Evolutionary conservation across 371 early-diverging fungal species (phyloP).

Genomic region (Mortierella sp.): DNA sequence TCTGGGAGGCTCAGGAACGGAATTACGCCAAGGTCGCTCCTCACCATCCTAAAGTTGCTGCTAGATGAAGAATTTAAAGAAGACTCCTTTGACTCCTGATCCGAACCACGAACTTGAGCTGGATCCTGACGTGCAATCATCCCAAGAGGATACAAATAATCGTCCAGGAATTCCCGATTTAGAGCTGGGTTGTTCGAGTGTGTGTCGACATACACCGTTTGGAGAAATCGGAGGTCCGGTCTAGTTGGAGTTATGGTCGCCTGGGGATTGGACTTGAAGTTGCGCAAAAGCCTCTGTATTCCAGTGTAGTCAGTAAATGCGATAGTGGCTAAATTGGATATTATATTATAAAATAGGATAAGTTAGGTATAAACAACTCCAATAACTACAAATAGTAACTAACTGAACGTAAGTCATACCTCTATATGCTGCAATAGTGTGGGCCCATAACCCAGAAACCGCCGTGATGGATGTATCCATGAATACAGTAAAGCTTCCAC

Average conservation of each 20-base stretch:
- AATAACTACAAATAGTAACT: not conserved
- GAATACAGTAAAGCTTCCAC: conserved; percentile 77
- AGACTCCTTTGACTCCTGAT: not conserved
- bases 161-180: conserved; percentile 70
- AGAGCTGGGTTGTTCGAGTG: conserved; percentile 67
- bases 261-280: conserved; percentile 62
- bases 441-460: conserved; percentile 76
- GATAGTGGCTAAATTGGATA: conserved; percentile 67
- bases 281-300: conserved; percentile 55
- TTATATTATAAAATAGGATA: not conserved
- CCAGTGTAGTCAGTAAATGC: conserved; percentile 79
- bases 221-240: conserved; percentile 75
- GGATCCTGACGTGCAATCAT: conserved; percentile 38
- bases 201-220: conserved; percentile 77
- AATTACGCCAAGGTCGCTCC: conserved; percentile 63
- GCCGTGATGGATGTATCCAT: conserved; percentile 72
- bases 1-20: conserved; percentile 79
- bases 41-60: conserved; percentile 6
- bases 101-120: not conserved
- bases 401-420: conserved; percentile 15
- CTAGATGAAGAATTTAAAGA: not conserved
- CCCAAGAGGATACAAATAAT: conserved; percentile 72
- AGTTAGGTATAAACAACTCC: not conserved
- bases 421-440: conserved; percentile 68
- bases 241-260: conserved; percentile 65